Percentiles rank a stretch among this genome's conserved stretches.
Conservation (phyloP, 805 yeast species). For the Vanderwaltozyma yarrowii region DNA sequence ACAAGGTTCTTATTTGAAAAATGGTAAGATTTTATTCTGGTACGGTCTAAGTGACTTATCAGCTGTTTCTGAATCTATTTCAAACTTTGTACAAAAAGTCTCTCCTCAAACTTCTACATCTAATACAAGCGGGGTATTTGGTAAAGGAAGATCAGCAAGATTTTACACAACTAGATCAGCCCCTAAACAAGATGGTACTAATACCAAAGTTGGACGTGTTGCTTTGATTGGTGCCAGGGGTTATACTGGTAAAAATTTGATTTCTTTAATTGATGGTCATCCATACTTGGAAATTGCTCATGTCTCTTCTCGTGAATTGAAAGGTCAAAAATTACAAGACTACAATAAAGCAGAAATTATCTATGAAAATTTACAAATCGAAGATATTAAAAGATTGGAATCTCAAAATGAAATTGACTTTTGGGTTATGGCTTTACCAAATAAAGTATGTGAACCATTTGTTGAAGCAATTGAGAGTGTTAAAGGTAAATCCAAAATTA, state of each 20-base stretch:
- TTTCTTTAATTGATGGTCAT: slow-evolving; percentile 76
- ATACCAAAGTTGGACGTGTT: slow-evolving; percentile 54
- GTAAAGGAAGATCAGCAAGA: slow-evolving; percentile 40
- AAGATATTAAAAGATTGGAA: slow-evolving; percentile 75
- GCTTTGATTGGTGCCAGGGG: slow-evolving; percentile 99
- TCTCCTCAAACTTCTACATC: background rate
- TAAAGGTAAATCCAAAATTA: slow-evolving; percentile 64
- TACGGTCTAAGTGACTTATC: slow-evolving; percentile 66
- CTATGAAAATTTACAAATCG: slow-evolving; percentile 79
- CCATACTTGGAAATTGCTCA: slow-evolving; percentile 81
- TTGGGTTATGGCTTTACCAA: slow-evolving; percentile 99
- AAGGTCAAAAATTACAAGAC: slow-evolving; percentile 78
- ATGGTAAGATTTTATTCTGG: slow-evolving; percentile 91
- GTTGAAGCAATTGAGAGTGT: slow-evolving; percentile 71
- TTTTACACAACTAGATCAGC: slow-evolving; percentile 42
- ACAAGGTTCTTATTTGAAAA: slow-evolving; percentile 85
- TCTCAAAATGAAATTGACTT: slow-evolving; percentile 71
- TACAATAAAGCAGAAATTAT: slow-evolving; percentile 72
- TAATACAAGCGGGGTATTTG: slow-evolving; percentile 33
- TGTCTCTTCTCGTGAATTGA: slow-evolving; percentile 91
- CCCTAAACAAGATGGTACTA: slow-evolving; percentile 55
- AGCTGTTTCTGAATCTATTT: slow-evolving; percentile 53
- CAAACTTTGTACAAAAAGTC: slow-evolving; percentile 34
- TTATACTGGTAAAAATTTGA: slow-evolving; percentile 88
- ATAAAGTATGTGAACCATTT: slow-evolving; percentile 88